These are phyloP conservation scores for Aspergillus ustus DNA, from an alignment of 2,329 filamentous ascomycete genomes.

Conservation along the genomic window DNA sequence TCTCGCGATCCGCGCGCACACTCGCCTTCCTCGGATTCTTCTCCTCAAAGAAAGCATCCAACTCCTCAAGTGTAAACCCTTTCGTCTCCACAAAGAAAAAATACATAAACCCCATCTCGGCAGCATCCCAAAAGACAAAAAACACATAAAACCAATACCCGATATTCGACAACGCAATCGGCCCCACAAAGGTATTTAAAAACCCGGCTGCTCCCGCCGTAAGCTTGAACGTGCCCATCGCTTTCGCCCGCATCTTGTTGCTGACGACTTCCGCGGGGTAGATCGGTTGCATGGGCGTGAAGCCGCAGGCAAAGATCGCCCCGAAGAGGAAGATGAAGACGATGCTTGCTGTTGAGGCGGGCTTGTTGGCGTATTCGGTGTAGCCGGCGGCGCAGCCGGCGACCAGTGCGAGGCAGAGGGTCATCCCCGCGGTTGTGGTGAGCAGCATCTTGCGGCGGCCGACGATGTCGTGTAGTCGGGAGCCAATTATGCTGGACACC, in stretches of 20 bases:
- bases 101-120: conserved; percentile 11
- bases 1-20: neutral
- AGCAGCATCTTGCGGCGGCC: conserved; percentile 19
- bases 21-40: conserved; percentile 12
- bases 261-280: conserved; percentile 60
- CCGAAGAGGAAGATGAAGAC: conserved; percentile 62
- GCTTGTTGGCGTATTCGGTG: conserved; percentile 8
- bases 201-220: conserved; percentile 19
- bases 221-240: conserved; percentile 50
- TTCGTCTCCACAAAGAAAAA: conserved; percentile 14
- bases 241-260: conserved; percentile 61
- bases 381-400: conserved; percentile 14
- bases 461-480: conserved; percentile 17
- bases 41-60: conserved; percentile 10
- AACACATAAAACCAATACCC: conserved; percentile 40
- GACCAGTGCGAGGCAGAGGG: conserved; percentile 17
- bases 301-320: conserved; percentile 52
- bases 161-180: conserved; percentile 17
- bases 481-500: conserved; percentile 11
- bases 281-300: conserved; percentile 53
- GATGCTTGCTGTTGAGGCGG: conserved; percentile 43
- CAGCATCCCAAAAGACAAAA: conserved; percentile 25
- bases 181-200: conserved; percentile 16
- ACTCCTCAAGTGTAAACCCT: conserved; percentile 7
- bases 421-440: conserved; percentile 14